Evolutionary conservation across 2,329 filamentous ascomycete genomes (phyloP).

Genomic region (Orbilia javanica): DNA sequence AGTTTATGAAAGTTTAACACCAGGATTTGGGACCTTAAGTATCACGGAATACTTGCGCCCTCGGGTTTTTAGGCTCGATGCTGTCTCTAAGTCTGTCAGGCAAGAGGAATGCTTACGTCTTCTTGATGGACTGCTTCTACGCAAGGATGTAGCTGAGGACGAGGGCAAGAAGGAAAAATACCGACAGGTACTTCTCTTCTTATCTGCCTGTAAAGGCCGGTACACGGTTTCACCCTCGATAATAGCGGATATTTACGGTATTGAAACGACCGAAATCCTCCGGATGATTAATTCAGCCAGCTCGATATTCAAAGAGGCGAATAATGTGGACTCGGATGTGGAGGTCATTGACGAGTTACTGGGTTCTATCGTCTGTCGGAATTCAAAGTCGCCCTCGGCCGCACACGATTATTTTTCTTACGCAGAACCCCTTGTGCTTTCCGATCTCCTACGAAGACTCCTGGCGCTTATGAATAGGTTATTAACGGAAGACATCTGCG

Average conservation of each 20-base stretch:
- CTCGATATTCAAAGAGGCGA: background rate
- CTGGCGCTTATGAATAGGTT: background rate
- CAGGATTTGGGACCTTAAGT: background rate
- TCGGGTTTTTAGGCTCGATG: background rate
- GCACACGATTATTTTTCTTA: background rate
- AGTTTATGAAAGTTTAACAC: background rate
- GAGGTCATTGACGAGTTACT: background rate
- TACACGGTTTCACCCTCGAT: background rate
- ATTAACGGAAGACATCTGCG: constrained; percentile 6
- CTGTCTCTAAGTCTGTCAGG: background rate
- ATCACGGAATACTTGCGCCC: background rate
- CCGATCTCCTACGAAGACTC: background rate
- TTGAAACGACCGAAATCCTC: background rate
- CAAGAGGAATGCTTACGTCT: background rate
- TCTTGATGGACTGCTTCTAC: background rate
- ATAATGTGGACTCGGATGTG: background rate
- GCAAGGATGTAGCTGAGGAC: background rate
- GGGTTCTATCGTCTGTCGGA: background rate
- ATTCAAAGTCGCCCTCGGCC: background rate
- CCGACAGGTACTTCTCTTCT: background rate
- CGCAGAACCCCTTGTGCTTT: background rate
- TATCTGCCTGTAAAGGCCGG: background rate
- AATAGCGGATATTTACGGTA: constrained; percentile 5
- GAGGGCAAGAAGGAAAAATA: background rate
- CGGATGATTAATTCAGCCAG: background rate